Base-by-base conservation (phyloP, 768 basidiomycete genomes). In the Phallus indusiatus region DNA sequence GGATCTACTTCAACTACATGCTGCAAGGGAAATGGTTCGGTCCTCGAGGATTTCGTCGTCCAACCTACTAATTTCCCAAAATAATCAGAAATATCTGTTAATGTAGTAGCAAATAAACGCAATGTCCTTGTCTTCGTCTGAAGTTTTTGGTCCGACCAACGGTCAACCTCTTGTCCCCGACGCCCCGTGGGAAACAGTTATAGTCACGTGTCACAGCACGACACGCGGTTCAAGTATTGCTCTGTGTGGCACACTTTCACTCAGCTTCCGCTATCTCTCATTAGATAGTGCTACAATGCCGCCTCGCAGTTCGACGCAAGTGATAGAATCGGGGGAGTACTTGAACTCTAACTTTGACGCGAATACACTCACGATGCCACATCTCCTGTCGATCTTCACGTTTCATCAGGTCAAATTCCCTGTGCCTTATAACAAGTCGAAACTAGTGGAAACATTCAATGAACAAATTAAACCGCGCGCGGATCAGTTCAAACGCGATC, bases 311-410 rank as follows among this genome's bases (percentile, higher is more conserved):
- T 76, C 90, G 28, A 78, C 86, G 1, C 84, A 93, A 70, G 75
- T 93, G 56, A 85, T 93, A 65, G 75, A 70, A 20, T 72, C 78
- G 34, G 91, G 88, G 66, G 81, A 88, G 70, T 93, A 93, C 70
- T 82, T 93, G 61, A 78, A 88, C 61, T 79, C 82, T 10, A 82
- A 86, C 67, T 93, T 91, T 57, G 84, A 93, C 64, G 83, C 91
- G 17, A 62, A 78, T 1, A 72, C 79, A 1, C 79, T 93, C 56
- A 93, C 90, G 0, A 81, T 92, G 24, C 79, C 88, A n/a, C 88
- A 92, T 66, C 76, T 93, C 5, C 78, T 88, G 11, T 90, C 88
- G 49, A 74, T 93, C 34, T 76, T 93, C 58, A 81, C 82, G 47
- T 86, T 82, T 67, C 90, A 93, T 71, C 84, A 86, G 63, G 73